These are phyloP conservation scores for Lichenothelia convexa DNA, from an alignment of 495 filamentous ascomycete species.

Conservation along the genomic window DNA sequence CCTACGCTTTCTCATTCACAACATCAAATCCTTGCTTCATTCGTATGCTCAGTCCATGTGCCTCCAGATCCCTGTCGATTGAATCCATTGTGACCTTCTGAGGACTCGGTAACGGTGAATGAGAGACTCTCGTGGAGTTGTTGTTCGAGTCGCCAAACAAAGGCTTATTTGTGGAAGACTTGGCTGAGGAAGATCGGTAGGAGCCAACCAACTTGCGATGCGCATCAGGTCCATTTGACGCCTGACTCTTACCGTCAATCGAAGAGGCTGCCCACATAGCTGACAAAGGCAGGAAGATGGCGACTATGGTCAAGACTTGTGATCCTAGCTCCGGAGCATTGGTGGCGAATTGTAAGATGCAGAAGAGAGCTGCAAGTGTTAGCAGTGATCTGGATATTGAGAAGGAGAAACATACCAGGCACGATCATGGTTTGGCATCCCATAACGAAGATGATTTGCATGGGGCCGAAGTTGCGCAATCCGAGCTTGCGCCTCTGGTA, in stretches of 20 bases:
- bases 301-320: conserved; percentile 45
- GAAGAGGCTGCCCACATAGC: conserved; percentile 51
- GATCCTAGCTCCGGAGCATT: conserved; percentile 34
- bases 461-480: conserved; percentile 40
- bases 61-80: too few relatives aligned
- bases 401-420: conserved; percentile 36
- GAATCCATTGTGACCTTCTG: too few relatives aligned
- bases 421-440: conserved; percentile 61
- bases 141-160: too few relatives aligned
- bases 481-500: conserved; percentile 36
- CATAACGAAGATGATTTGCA: conserved; percentile 58
- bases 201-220: conserved; percentile 10
- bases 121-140: too few relatives aligned
- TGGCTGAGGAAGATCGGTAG: too few relatives aligned
- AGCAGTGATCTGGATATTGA: conserved; percentile 1
- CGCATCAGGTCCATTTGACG: conserved; percentile 4
- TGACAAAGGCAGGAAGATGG: conserved; percentile 62
- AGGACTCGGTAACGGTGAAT: too few relatives aligned
- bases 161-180: too few relatives aligned
- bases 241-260: conserved; percentile 13
- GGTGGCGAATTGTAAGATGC: conserved; percentile 38
- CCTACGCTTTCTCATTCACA: too few relatives aligned
- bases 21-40: too few relatives aligned
- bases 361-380: conserved; percentile 42
- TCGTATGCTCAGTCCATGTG: too few relatives aligned